phyloP scores from a whole-genome alignment of 2,329 filamentous ascomycete species.

The Aspergillus persii region DNA sequence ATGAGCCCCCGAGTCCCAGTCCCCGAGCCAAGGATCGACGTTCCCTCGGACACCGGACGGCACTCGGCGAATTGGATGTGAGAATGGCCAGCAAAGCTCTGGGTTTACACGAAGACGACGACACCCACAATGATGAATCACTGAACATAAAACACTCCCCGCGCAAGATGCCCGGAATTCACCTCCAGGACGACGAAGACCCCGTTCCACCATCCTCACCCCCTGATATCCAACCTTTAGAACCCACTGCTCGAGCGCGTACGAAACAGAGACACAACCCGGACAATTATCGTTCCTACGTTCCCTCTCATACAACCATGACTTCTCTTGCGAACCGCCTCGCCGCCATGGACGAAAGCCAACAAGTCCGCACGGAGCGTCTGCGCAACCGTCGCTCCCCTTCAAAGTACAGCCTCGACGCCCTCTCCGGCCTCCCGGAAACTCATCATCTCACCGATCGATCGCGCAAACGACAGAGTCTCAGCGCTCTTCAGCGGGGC shows the following conservation, averaged over 20 bases:
- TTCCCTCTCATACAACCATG: constrained; percentile 25
- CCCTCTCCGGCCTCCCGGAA: constrained; percentile 22
- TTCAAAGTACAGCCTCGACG: constrained; percentile 30
- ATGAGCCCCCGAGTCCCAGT: constrained; percentile 35
- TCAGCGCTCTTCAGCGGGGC: constrained; percentile 23
- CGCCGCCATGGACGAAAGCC: constrained; percentile 16
- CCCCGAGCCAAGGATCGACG: constrained; percentile 33
- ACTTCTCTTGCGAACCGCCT: constrained; percentile 24
- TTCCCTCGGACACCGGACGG: constrained; percentile 8
- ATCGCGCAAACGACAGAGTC: constrained; percentile 19
- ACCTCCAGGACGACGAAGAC: constrained; percentile 15
- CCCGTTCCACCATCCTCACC: constrained; percentile 32
- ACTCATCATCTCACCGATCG: constrained; percentile 20
- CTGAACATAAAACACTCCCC: constrained; percentile 22
- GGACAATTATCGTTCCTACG: constrained; percentile 23
- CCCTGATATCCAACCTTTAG: constrained; percentile 26
- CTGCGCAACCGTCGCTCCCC: constrained; percentile 23
- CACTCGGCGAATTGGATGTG: constrained; percentile 21
- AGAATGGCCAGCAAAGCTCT: constrained; percentile 23
- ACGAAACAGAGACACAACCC: constrained; percentile 21
- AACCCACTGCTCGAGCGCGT: constrained; percentile 20
- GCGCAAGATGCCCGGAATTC: constrained; percentile 12
- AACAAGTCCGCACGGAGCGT: constrained; percentile 21
- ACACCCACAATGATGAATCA: constrained; percentile 24
- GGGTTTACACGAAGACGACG: constrained; percentile 20